Evolutionary conservation across 305 asterid species (phyloP), one percentile per base, ranked within the genome.

Genomic region (Ilex paraguariensis): DNA sequence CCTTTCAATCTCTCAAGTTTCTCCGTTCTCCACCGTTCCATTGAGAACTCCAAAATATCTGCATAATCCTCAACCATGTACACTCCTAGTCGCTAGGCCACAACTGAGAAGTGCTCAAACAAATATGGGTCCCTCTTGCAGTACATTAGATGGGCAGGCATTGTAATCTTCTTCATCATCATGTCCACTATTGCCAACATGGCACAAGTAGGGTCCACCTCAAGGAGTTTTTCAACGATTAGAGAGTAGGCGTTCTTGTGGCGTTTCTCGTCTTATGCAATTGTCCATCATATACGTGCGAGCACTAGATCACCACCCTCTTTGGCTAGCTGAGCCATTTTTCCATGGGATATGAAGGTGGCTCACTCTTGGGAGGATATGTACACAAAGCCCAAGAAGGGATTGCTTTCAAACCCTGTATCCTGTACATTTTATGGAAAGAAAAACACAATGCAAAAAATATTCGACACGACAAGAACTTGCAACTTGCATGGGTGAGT

Each of bases 341-440:
- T 57, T 48, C 70, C 57, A 10, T 65, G 70, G 0, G 63, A 31
- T 10, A 16, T 14, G 12, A 65, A 65, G 30, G 70, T 57, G 9
- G 70, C 57, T 15, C 63, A 16, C 56, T 65, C 69, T 56, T 65
- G 69, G 55, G 56, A 57, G 16, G 69, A 65, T 56, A 56, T 15
- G 44, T 65, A 65, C n/a, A 65, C 57, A 31, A 64, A 64, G 2
- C 61, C 61, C 31, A 64, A 4, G 13, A 55, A 65, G n/a, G 70
- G 70, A n/a, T 65, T 65, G 13, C 56, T 65, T 10, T 65, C 63
- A 7, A 62, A 46, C 31, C 51, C 51, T 10, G n/a, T 4, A 13
- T 65, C 63, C 69, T 65, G n/a, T n/a, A n/a, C n/a, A n/a, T n/a
- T n/a, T n/a, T n/a, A n/a, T n/a, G n/a, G n/a, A n/a, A n/a, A n/a